A percentile compares a stretch with the other conserved stretches of the same genome.
phyloP scores from a whole-genome alignment of 1,284 basidiomycete genomes.

The Cystobasidiaceae sp. region DNA sequence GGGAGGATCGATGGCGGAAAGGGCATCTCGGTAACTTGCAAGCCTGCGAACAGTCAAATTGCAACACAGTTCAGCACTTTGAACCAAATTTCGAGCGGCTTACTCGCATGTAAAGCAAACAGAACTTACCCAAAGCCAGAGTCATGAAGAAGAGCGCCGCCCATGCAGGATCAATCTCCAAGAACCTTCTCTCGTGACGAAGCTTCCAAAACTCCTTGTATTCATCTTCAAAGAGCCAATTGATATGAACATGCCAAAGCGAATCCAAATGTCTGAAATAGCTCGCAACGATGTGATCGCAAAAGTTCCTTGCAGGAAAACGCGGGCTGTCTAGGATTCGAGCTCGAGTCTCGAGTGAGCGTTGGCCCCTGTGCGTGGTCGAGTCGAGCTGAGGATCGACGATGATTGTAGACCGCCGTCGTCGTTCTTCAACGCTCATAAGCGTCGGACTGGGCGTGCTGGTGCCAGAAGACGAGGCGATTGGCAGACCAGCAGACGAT shows the following conservation, averaged over 20 bases:
- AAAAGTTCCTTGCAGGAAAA: constrained; percentile 6
- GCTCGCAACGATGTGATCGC: constrained; percentile 6
- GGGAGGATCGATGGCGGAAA: neutral
- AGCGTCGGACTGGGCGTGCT: neutral
- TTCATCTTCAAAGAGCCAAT: constrained; percentile 21
- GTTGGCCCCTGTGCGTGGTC: neutral
- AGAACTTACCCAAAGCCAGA: constrained; percentile 13
- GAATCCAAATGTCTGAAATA: constrained; percentile 15
- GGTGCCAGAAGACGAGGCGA: neutral
- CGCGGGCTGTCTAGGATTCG: neutral
- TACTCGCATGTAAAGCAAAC: too few relatives aligned
- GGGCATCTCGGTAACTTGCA: constrained; percentile 20
- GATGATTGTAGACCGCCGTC: constrained; percentile 2
- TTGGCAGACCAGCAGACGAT: neutral
- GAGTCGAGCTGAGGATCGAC: neutral
- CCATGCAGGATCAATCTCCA: constrained; percentile 26
- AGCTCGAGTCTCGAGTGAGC: neutral
- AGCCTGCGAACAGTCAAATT: too few relatives aligned
- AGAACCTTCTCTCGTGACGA: neutral
- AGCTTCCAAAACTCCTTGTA: constrained; percentile 20
- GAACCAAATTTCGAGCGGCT: too few relatives aligned
- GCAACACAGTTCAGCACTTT: too few relatives aligned
- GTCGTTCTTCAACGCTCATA: neutral
- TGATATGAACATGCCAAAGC: constrained; percentile 23
- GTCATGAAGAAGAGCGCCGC: constrained; percentile 10